These are phyloP conservation scores for Diaporthe sp. DNA, from an alignment of 2,329 filamentous ascomycete genomes.

Conservation along the genomic window DNA sequence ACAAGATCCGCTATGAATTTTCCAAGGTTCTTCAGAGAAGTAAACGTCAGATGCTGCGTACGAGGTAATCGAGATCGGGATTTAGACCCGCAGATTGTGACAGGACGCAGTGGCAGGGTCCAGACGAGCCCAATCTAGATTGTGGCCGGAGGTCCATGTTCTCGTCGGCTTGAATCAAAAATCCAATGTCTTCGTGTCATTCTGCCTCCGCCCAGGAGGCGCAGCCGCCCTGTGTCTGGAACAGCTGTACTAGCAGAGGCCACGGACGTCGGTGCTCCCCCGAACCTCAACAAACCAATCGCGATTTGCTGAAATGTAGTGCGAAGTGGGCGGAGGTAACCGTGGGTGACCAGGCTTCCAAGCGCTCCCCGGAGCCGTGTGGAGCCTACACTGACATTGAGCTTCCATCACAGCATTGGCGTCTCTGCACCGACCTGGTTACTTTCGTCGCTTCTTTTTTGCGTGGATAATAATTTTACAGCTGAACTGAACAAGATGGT, in stretches of 20 bases:
- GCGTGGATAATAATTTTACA: not conserved
- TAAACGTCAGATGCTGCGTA: slow-evolving; percentile 3
- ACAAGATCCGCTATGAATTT: slow-evolving; percentile 16
- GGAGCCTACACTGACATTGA: not conserved
- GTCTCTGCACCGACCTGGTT: not conserved
- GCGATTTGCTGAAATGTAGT: slow-evolving; percentile 3
- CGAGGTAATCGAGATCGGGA: slow-evolving; percentile 34
- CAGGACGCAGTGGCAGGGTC: slow-evolving; percentile 15
- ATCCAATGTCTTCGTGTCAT: not conserved
- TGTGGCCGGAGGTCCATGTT: not conserved
- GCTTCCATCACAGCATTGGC: not conserved
- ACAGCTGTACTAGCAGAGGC: slow-evolving; percentile 1
- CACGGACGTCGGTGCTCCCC: slow-evolving; percentile 6
- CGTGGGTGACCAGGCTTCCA: not conserved
- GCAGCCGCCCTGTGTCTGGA: not conserved
- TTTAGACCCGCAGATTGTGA: slow-evolving; percentile 35
- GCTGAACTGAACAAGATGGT: not conserved
- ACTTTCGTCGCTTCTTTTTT: not conserved
- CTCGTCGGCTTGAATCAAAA: not conserved
- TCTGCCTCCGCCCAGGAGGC: not conserved
- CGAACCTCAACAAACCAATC: slow-evolving; percentile 5
- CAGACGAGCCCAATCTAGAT: slow-evolving; percentile 1
- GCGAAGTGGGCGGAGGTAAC: slow-evolving; percentile 4
- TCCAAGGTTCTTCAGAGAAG: slow-evolving; percentile 20
- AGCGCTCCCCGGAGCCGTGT: not conserved